Conservation (phyloP, 1,284 basidiomycete genomes). For the Laetiporus sulphureus region DNA sequence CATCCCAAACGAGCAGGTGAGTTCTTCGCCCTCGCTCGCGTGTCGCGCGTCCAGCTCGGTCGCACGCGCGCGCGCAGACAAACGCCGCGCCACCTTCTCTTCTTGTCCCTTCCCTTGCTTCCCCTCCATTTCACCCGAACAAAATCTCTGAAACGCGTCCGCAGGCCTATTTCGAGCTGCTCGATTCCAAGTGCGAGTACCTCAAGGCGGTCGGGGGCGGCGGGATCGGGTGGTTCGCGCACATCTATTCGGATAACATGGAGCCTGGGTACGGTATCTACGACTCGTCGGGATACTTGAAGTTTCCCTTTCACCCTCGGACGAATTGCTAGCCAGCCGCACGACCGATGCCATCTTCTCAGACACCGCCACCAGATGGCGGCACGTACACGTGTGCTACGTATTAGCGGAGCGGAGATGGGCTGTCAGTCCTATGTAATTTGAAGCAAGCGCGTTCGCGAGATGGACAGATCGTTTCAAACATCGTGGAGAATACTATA, state of each 20-base stretch:
- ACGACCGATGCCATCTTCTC: no score
- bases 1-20: constrained; percentile 50
- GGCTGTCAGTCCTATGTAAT: no score
- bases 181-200: constrained; percentile 56
- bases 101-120: not conserved
- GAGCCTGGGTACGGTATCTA: constrained; percentile 68
- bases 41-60: not conserved
- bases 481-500: no score
- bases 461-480: no score
- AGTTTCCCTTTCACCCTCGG: constrained; percentile 45
- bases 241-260: constrained; percentile 62
- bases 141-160: not conserved
- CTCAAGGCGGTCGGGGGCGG: constrained; percentile 53
- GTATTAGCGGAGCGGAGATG: no score
- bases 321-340: constrained; percentile 30
- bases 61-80: not conserved
- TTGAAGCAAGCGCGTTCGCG: no score
- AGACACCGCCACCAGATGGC: no score
- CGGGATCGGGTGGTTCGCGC: constrained; percentile 75
- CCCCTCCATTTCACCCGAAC: not conserved
- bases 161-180: constrained; percentile 55
- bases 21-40: constrained; percentile 11
- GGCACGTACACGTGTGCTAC: no score
- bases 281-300: constrained; percentile 35
- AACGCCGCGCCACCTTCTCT: constrained; percentile 5